Base-by-base conservation (phyloP, 2,329 filamentous ascomycete species). In the Epichloe uncinata region DNA sequence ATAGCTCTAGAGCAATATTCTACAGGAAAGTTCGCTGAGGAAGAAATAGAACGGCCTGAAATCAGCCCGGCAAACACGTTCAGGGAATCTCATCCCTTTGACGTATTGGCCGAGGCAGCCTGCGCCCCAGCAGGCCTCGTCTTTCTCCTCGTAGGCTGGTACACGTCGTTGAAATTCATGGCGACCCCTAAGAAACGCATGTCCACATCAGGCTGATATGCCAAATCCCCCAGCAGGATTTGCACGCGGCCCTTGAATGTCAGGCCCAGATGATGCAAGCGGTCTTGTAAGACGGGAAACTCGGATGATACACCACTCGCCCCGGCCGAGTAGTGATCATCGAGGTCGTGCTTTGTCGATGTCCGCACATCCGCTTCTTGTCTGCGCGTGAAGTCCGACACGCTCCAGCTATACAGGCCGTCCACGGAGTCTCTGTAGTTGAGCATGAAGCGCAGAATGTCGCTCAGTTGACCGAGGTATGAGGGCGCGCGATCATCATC, bases 151-250 rank as follows among this genome's bases (percentile, higher is more conserved):
- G 82, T 78, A 13, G 87, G 86, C 66, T 87, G 79, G 66, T 97
- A 97, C 26, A 95, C 86, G 64, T 97, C 91, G 67, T 98, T 98
- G 68, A 97, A 98, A 69, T 97, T 98, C 88, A 98, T 97, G 40
- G 93, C 87, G 44, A 97, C 89, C 38, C 88, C 93, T 57, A 98
- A 70, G 73, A 97, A 97, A 49, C 91, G 78, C 82, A 98, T 87
- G 65, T 98, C 93, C 47, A 90, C 83, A 64, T 98, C 93, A 1
- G 89, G 84, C 67, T 97, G 91, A 68, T 94, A 91, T 8, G 88
- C 85, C 55, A 98, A 67, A 64, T 98, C 94, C 13, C 89, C 89
- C 3, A 98, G 72, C 49, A 98, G 70, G 40, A 90, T 73, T 63
- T 88, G 88, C 45, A 97, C 77, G 30, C 85, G 79, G 1, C 78